Percentiles rank a stretch among this genome's conserved stretches.
Conservation (phyloP, 148 eudicot genomes). For the Cornus controversa region DNA sequence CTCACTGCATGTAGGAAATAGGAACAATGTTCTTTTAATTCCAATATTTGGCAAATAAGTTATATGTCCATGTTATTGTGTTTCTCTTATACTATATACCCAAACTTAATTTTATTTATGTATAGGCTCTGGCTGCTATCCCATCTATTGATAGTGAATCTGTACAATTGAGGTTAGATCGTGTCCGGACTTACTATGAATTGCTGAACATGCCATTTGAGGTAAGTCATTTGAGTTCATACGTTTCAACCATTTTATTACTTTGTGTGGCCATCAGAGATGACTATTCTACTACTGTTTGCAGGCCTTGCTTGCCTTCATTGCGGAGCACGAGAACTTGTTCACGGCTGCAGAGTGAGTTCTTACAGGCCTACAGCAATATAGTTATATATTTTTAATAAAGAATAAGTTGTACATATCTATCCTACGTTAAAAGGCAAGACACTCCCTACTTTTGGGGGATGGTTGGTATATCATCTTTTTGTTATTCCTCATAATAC, state of each 20-base stretch:
- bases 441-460: background rate
- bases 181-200: constrained; percentile 93
- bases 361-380: background rate
- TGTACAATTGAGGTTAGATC: constrained; percentile 79
- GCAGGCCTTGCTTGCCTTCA: constrained; percentile 96
- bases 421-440: background rate
- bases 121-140: constrained; percentile 90
- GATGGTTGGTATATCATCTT: background rate
- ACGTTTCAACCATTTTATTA: background rate
- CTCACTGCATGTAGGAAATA: background rate
- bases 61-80: background rate
- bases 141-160: constrained; percentile 85
- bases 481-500: background rate
- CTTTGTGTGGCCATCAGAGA: background rate
- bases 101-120: background rate
- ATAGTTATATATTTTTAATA: background rate
- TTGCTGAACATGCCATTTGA: constrained; percentile 96
- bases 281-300: constrained; percentile 11
- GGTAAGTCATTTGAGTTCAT: constrained; percentile 37
- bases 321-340: constrained; percentile 72
- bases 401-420: background rate
- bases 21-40: background rate
- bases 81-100: background rate
- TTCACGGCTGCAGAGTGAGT: constrained; percentile 89
- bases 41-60: background rate